Evolutionary conservation across 2,329 filamentous ascomycete genomes (phyloP), one percentile per base, ranked within the genome.

Genomic region (Alternaria angustiovoidea): DNA sequence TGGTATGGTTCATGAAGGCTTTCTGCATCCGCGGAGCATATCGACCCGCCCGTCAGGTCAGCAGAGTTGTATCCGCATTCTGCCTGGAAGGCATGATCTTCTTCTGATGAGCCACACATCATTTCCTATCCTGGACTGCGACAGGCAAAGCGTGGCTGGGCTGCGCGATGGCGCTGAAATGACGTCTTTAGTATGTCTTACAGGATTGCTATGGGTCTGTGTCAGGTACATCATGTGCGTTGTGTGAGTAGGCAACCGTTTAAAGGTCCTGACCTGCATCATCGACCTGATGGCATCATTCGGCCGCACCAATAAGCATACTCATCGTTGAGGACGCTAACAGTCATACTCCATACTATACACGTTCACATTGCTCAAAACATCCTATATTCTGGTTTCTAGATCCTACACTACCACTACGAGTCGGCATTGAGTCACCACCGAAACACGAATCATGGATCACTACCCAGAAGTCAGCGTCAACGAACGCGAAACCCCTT

Each of bases 391-490:
- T 51, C 14, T 46, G 18, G 5, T 8, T 34, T 47, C 22, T n/a
- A 34, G 12, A 7, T 28, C 41, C 2, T 53, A 44, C 7, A 43
- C 32, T 16, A 28, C 36, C n/a, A 51, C 24, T 28, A 18, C 36
- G 28, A 53, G 14, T 12, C 32, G 34, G 20, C 9, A 26, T 24
- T 18, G 4, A 36, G 49, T 39, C 43, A 30, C 3, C 14, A 7
- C 32, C 8, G 9, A 53, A 38, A 54, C 55, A 56, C 24, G 46
- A 55, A 59, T 41, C 54, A 72, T 71, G 68, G 68, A 71, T 41
- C 64, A 66, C 51, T 71, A 72, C 56, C 70, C 67, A 30, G 49
- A 67, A 65, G 51, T 69, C 58, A 71, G 61, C 12, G 62, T 68
- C 46, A 58, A 64, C 44, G 67, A 69, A 47, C 66, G 64, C 44